Base-by-base conservation (phyloP, 2,329 filamentous ascomycete genomes). In the Neopestalotiopsis sp. region DNA sequence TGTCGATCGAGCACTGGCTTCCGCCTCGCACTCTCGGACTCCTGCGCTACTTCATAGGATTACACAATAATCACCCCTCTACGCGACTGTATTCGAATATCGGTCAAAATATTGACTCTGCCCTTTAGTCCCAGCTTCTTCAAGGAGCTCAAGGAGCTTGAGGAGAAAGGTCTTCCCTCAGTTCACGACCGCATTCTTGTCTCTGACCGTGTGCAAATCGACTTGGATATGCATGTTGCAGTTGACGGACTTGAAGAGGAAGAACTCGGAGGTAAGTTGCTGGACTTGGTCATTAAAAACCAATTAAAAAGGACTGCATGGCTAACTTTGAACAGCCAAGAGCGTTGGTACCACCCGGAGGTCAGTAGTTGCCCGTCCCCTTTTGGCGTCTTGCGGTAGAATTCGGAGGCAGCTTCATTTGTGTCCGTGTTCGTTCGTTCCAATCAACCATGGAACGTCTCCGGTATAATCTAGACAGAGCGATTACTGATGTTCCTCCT, bases 201-300 rank as follows among this genome's bases (percentile, higher is more conserved):
- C 77, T 87, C 84, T 70, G 88, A 90, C 76, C 82, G 89, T 66
- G 87, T 87, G 67, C 88, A 90, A 73, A 83, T 92, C 68, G 86
- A 90, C 74, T 86, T 92, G 68, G 87, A 91, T 74, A 79, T 92
- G 34, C 90, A 92, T 76, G 84, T 87, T 71, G 82, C 88, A 68
- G 89, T 92, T 14, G 91, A 93, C 71, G 90, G 91, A 2, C 84
- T 93, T 6, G 90, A 92, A 77, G 89, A 90, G 77, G 75, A 76
- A n/a, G 83, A 85, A 67, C 77, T 87, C 12, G 83, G 82, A 4
- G 76, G 73, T 20, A 58, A 49, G 32, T 61, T 30, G 14, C 20
- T 59, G 30, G 17, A 45, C 34, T 58, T 14, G 38, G 28, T 45
- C 20, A 58, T 24, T 13, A 32, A 49, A 10, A 42, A 14, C 24